These are phyloP conservation scores for Phalaenopsis hybrid DNA, from an alignment of 116 monocot genomes.

Conservation along the genomic window DNA sequence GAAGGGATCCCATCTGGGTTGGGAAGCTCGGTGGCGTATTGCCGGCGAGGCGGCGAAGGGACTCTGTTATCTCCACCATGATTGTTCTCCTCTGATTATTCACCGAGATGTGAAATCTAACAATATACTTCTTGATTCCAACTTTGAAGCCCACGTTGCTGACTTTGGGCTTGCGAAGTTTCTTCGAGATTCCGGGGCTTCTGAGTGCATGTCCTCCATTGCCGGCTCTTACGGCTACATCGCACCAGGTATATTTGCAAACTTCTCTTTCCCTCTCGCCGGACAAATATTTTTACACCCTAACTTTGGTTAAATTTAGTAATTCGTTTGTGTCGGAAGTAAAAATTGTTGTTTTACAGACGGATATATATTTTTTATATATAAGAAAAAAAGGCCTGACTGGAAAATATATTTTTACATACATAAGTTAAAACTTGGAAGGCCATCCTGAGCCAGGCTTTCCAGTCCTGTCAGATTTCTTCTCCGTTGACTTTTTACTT, in stretches of 20 bases:
- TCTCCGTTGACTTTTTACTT: not conserved
- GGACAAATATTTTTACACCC: no score
- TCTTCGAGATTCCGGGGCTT: conserved; percentile 41
- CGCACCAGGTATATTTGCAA: conserved; percentile 54
- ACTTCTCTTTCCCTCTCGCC: not conserved
- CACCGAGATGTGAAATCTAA: conserved; percentile 95
- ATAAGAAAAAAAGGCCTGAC: no score
- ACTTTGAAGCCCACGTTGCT: conserved; percentile 88
- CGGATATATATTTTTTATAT: no score
- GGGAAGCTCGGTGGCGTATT: conserved; percentile 61
- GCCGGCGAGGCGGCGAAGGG: conserved; percentile 77
- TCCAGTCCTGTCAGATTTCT: no score
- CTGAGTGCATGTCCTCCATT: conserved; percentile 91
- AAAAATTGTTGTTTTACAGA: no score
- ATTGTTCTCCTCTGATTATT: conserved; percentile 78
- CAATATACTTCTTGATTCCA: conserved; percentile 80
- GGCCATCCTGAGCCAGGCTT: no score
- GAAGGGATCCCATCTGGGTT: conserved; percentile 72
- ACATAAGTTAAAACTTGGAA: no score
- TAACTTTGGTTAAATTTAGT: no score
- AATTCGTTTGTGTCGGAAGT: no score
- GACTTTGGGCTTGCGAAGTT: conserved; percentile 97
- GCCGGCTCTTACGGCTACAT: conserved; percentile 98
- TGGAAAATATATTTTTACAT: no score
- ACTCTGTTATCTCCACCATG: conserved; percentile 91